Percentiles rank a stretch among this genome's conserved stretches.
Evolutionary conservation across 2,329 filamentous ascomycete genomes (phyloP).

Genomic region (Penicillium sp.): DNA sequence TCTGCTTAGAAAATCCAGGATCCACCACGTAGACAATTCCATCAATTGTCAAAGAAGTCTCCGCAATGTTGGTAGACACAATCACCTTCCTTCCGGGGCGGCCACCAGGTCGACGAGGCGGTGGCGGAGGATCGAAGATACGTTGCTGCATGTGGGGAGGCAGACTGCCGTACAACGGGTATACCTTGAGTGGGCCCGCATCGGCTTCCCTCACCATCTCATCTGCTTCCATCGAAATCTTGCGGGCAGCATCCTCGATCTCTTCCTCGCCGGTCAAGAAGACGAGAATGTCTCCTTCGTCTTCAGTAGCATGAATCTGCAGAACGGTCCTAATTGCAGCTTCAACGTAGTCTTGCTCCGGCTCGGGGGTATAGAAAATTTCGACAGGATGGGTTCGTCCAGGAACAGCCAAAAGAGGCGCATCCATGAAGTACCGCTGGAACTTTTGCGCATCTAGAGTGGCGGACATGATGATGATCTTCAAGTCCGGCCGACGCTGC

Average conservation of each 20-base stretch:
- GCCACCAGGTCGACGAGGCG: slow-evolving; percentile 68
- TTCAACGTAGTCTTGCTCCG: slow-evolving; percentile 95
- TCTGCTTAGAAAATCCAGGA: slow-evolving; percentile 98
- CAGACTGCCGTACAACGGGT: slow-evolving; percentile 89
- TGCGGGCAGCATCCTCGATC: slow-evolving; percentile 92
- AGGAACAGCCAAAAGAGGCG: slow-evolving; percentile 87
- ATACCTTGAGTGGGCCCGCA: slow-evolving; percentile 82
- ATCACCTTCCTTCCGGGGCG: slow-evolving; percentile 90
- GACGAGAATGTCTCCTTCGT: slow-evolving; percentile 85
- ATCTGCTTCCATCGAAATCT: slow-evolving; percentile 85
- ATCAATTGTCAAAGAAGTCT: slow-evolving; percentile 95
- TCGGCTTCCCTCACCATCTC: slow-evolving; percentile 90
- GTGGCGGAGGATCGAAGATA: slow-evolving; percentile 88
- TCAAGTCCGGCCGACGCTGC: slow-evolving; percentile 77
- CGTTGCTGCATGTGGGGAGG: slow-evolving; percentile 90
- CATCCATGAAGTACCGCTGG: slow-evolving; percentile 93
- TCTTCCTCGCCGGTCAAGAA: slow-evolving; percentile 98
- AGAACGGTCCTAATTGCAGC: slow-evolving; percentile 90
- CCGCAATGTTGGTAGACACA: slow-evolving; percentile 94
- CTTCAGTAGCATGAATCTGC: slow-evolving; percentile 91
- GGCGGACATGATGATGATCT: slow-evolving; percentile 98
- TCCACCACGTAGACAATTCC: slow-evolving; percentile 99
- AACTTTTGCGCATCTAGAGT: slow-evolving; percentile 98
- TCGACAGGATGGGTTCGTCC: slow-evolving; percentile 95
- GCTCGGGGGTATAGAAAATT: slow-evolving; percentile 96